These are phyloP conservation scores for Boletus hoseneyae DNA, from an alignment of 1,284 basidiomycete species.

Conservation along the genomic window DNA sequence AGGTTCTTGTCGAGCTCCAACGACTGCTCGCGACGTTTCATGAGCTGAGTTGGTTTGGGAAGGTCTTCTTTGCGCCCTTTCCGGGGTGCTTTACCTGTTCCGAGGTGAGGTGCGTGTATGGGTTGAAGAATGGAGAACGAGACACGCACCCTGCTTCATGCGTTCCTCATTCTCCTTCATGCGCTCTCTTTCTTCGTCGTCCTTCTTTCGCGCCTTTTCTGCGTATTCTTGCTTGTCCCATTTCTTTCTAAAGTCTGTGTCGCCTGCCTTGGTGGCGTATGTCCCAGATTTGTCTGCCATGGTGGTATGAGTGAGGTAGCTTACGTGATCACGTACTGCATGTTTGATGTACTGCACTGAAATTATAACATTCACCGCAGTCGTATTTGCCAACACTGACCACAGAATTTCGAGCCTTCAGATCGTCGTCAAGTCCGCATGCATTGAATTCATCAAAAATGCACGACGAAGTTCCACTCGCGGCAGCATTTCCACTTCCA, in stretches of 20 bases:
- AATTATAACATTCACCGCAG: too few species aligned
- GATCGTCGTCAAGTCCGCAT: conserved; percentile 2
- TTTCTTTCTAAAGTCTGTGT: conserved; percentile 79
- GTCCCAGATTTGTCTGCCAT: conserved; percentile 65
- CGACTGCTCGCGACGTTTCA: conserved; percentile 79
- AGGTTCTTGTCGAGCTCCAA: conserved; percentile 91
- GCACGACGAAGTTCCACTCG: conserved; percentile 46
- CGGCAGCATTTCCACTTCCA: conserved; percentile 71
- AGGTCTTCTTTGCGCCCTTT: conserved; percentile 64
- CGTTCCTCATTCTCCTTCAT: conserved; percentile 86
- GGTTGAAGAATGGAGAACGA: neutral
- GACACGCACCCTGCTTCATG: conserved; percentile 66
- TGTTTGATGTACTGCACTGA: too few species aligned
- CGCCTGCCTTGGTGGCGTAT: conserved; percentile 58
- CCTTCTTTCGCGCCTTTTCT: conserved; percentile 71
- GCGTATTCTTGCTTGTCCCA: conserved; percentile 87
- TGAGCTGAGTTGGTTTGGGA: conserved; percentile 86
- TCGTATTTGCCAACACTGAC: too few species aligned
- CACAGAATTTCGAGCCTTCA: too few species aligned
- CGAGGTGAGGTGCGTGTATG: neutral
- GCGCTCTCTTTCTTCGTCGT: conserved; percentile 71
- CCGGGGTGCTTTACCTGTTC: conserved; percentile 76
- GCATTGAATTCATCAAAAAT: conserved; percentile 26
- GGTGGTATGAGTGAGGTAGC: conserved; percentile 1
- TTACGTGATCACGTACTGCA: too few species aligned